Evolutionary conservation across 2,329 filamentous ascomycete genomes (phyloP), one percentile per base, ranked within the genome.

Genomic region (Ophiostoma himal-ulmi): DNA sequence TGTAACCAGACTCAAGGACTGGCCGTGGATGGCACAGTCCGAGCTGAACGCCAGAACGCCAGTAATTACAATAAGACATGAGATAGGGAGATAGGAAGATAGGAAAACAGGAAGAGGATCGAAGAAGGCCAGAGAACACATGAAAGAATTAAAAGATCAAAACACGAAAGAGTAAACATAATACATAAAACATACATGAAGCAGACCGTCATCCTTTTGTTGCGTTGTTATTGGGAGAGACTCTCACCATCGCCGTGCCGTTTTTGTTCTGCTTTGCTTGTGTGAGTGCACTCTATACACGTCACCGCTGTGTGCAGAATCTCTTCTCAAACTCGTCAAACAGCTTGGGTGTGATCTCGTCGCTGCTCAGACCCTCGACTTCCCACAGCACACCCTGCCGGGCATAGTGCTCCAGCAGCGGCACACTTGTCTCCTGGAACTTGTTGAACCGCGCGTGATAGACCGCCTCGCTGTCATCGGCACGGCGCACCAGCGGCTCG

Each of bases 271-370:
- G 44, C 44, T 7, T 30, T 14, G 30, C 57, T 36, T 26, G 30
- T 17, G 37, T 1, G 37, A 39, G 10, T 39, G 37, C 37, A 11
- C 37, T 10, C 54, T 17, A 6, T 34, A 44, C 44, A n/a, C 36
- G 13, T 41, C 36, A 66, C 64, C 20, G 64, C 65, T 44, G 11
- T 10, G 37, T 34, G 68, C 70, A 73, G 80, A 98, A 98, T 70
- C 91, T 86, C 77, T 83, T 87, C 81, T 92, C 89, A 78, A 99
- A 92, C 80, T 97, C 93, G 10, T 83, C 81, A 77, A 93, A 91
- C 37, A 99, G 83, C 82, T 93, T 89, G n/a, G 95, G 95, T 69
- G 86, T 94, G 75, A 99, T 99, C 81, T 98, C 95, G 77, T 99
- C 92, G 77, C 93, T 97, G 78, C 89, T 94, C 80, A 94, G 88